Percentiles rank a stretch among this genome's conserved stretches.
Conservation (phyloP, 768 basidiomycete genomes). For the Boletus fagicola region DNA sequence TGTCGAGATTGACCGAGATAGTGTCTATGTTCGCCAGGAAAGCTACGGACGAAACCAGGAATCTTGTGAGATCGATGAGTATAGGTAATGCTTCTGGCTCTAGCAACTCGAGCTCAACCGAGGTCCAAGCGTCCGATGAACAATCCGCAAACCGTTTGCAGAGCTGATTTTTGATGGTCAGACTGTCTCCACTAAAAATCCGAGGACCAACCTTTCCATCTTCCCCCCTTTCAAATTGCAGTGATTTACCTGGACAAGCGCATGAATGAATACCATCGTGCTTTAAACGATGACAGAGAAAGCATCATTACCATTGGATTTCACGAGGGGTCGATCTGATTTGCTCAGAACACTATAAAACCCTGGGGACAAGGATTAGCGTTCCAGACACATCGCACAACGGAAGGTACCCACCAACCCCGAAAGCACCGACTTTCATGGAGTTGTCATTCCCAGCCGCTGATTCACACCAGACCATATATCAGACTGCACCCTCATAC, state of each 20-base stretch:
- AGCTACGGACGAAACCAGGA: constrained; percentile 12
- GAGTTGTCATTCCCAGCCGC: too few species aligned
- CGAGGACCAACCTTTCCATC: constrained; percentile 8
- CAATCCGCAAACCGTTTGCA: neutral
- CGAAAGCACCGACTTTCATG: too few species aligned
- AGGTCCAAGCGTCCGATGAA: neutral
- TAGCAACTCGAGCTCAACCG: constrained; percentile 8
- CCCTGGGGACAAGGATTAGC: neutral
- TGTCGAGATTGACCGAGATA: constrained; percentile 4
- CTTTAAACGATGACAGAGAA: neutral
- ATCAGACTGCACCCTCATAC: neutral
- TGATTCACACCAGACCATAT: neutral
- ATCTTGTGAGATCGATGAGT: constrained; percentile 7
- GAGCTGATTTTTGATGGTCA: neutral
- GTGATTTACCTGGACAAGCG: neutral
- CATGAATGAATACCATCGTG: neutral
- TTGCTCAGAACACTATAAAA: constrained; percentile 18
- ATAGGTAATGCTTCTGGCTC: neutral
- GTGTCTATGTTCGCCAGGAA: constrained; percentile 1
- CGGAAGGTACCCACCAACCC: neutral
- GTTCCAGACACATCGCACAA: neutral
- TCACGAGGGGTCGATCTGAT: constrained; percentile 12
- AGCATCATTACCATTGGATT: neutral
- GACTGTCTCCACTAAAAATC: neutral
- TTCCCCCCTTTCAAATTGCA: constrained; percentile 2